Evolutionary conservation across 345 rosid species (phyloP).

Genomic region (Eucalyptus globulus): DNA sequence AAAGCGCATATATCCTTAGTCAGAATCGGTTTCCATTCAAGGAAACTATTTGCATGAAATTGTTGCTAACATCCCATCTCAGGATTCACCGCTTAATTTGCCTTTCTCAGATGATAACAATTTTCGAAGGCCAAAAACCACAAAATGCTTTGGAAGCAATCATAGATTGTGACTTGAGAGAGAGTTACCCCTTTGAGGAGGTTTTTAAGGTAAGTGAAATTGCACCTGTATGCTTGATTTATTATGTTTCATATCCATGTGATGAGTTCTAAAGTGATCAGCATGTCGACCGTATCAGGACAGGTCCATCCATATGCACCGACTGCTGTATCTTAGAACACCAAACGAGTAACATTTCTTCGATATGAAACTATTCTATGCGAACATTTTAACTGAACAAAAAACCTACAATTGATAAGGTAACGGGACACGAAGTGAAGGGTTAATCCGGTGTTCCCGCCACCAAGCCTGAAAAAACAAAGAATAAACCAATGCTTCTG

Average conservation of each 20-base stretch:
- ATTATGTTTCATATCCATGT: not conserved
- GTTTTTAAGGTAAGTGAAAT: constrained; percentile 21
- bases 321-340: not conserved
- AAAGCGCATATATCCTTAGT: too few relatives aligned
- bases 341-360: not conserved
- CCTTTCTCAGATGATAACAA: not conserved
- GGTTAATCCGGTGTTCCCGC: too few relatives aligned
- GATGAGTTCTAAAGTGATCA: not conserved
- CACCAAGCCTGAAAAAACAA: not conserved
- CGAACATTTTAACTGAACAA: not conserved
- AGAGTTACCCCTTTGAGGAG: constrained; percentile 33
- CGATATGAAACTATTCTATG: not conserved
- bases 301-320: not conserved
- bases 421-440: not conserved
- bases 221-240: not conserved
- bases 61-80: too few relatives aligned
- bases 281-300: not conserved
- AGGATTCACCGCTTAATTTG: too few relatives aligned
- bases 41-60: too few relatives aligned
- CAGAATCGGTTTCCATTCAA: too few relatives aligned
- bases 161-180: constrained; percentile 26
- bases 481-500: not conserved
- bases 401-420: not conserved
- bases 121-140: not conserved
- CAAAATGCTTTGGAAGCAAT: constrained; percentile 17